A percentile compares a stretch with the other conserved stretches of the same genome.
phyloP scores from a whole-genome alignment of 169 alveolate species.

The Babesia ovata region DNA sequence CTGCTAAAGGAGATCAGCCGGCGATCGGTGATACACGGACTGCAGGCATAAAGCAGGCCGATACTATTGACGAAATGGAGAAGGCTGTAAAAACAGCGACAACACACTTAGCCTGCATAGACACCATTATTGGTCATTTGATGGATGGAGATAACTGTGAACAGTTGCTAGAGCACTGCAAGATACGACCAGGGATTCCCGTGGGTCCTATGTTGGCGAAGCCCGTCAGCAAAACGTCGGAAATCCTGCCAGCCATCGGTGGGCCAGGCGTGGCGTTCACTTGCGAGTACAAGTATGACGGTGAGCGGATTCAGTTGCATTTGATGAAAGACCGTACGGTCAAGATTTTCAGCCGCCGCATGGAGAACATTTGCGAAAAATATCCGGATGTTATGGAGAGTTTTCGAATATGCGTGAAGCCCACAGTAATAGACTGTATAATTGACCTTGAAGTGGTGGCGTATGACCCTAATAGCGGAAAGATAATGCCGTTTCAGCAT shows the following conservation, averaged over 20 bases:
- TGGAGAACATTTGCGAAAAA: conserved; percentile 87
- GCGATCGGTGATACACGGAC: conserved; percentile 69
- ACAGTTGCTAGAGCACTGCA: conserved; percentile 85
- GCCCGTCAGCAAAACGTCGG: conserved; percentile 92
- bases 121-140: conserved; percentile 85
- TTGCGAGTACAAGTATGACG: conserved; percentile 98
- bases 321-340: conserved; percentile 73
- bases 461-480: conserved; percentile 85
- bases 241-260: conserved; percentile 67
- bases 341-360: conserved; percentile 88
- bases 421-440: conserved; percentile 81
- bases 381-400: conserved; percentile 61
- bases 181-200: conserved; percentile 95
- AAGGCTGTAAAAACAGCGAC: conserved; percentile 85
- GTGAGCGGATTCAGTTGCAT: conserved; percentile 96
- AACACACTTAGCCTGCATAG: conserved; percentile 92
- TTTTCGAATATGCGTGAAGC: conserved; percentile 27
- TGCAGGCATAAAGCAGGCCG: conserved; percentile 17
- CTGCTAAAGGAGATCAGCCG: conserved; percentile 45
- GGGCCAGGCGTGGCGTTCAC: conserved; percentile 91
- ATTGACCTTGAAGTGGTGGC: conserved; percentile 98
- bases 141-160: conserved; percentile 79
- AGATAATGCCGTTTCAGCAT: conserved; percentile 94
- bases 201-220: conserved; percentile 98
- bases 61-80: conserved; percentile 83